A percentile compares a stretch with the other conserved stretches of the same genome.
Conservation (phyloP, 2,329 filamentous ascomycete genomes). For the Aspergillus persii region DNA sequence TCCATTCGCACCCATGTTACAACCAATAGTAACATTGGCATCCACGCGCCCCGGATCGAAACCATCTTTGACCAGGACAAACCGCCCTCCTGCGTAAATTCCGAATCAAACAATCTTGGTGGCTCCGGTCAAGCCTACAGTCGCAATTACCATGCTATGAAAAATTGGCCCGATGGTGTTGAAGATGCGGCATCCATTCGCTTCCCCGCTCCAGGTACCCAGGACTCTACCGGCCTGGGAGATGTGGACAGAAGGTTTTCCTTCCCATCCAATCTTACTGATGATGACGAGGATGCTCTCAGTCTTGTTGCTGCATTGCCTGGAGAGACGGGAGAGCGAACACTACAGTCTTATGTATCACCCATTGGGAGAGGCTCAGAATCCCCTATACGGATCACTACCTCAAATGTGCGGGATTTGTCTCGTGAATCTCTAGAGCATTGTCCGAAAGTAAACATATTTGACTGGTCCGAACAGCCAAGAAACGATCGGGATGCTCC, state of each 20-base stretch:
- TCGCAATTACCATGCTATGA: conserved; percentile 33
- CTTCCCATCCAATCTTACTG: conserved; percentile 23
- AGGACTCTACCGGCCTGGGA: conserved; percentile 9
- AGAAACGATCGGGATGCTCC: conserved; percentile 53
- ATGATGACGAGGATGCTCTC: conserved; percentile 25
- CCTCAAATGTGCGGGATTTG: conserved; percentile 13
- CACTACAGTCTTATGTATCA: neutral
- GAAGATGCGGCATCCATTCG: conserved; percentile 17
- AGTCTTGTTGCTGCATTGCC: conserved; percentile 31
- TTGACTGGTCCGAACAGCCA: conserved; percentile 64
- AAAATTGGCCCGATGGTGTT: conserved; percentile 18
- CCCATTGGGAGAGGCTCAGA: neutral
- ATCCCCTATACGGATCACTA: conserved; percentile 2
- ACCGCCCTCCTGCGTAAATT: conserved; percentile 34
- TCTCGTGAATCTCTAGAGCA: conserved; percentile 27
- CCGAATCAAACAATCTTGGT: conserved; percentile 46
- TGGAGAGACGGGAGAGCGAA: conserved; percentile 17
- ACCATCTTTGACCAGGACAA: conserved; percentile 62
- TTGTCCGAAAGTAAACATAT: conserved; percentile 55
- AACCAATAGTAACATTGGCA: conserved; percentile 51
- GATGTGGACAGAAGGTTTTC: conserved; percentile 19
- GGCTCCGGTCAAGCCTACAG: conserved; percentile 50
- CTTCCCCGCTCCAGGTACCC: conserved; percentile 11
- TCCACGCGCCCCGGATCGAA: conserved; percentile 59
- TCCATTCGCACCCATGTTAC: conserved; percentile 61